Evolutionary conservation across 2,329 filamentous ascomycete genomes (phyloP).

Genomic region (Metarhizium humberi): DNA sequence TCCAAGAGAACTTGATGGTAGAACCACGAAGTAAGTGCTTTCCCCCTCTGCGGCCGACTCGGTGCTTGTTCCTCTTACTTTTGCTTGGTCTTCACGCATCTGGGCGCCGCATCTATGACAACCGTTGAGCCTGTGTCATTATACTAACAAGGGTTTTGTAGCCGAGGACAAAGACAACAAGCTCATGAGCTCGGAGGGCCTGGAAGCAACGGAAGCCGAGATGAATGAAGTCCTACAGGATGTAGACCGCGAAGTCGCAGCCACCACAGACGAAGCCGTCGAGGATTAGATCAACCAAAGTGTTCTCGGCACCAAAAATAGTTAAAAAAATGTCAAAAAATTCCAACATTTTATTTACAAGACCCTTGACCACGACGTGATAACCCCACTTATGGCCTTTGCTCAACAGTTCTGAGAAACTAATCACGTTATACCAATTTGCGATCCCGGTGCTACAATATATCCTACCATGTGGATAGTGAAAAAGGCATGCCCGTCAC

Average conservation of each 20-base stretch:
- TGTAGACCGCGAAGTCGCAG: slow-evolving; percentile 27
- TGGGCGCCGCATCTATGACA: neutral
- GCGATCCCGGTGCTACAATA: neutral
- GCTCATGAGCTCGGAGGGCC: slow-evolving; percentile 57
- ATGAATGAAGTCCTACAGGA: slow-evolving; percentile 43
- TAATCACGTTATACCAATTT: neutral
- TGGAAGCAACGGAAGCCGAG: slow-evolving; percentile 55
- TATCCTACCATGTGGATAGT: neutral
- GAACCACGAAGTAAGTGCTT: slow-evolving; percentile 60
- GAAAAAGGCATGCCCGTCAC: neutral
- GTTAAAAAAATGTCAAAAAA: neutral
- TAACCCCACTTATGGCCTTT: neutral
- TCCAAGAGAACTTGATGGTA: slow-evolving; percentile 81
- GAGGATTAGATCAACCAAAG: slow-evolving; percentile 4
- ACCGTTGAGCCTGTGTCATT: neutral
- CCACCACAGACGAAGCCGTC: slow-evolving; percentile 11
- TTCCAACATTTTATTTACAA: neutral
- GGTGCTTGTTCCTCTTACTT: neutral
- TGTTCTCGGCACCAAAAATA: neutral
- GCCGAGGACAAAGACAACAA: slow-evolving; percentile 60
- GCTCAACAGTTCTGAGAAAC: neutral
- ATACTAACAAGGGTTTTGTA: slow-evolving; percentile 17
- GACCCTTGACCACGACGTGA: neutral
- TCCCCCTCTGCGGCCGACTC: neutral
- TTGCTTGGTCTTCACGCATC: neutral